A percentile compares a stretch with the other conserved stretches of the same genome.
These are phyloP conservation scores for Trebouxia gelatinosa DNA, from an alignment of 163 green algal species.

Conservation along the genomic window DNA sequence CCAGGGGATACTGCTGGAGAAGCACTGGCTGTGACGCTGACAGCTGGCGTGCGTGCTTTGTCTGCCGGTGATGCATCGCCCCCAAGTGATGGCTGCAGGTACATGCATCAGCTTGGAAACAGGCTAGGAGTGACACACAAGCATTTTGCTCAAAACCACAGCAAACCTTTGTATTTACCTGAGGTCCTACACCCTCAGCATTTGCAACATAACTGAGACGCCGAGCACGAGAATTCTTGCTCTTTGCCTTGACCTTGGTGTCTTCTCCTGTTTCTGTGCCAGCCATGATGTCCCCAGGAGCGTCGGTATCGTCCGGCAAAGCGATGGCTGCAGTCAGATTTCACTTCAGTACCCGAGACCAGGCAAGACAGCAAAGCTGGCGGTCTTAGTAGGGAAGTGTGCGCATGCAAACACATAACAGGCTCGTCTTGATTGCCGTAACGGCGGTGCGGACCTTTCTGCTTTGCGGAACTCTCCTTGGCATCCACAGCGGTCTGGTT, in stretches of 20 bases:
- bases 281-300: constrained; percentile 15
- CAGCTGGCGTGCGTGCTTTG: constrained; percentile 3
- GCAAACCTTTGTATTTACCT: no score
- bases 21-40: neutral
- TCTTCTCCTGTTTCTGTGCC: constrained; percentile 11
- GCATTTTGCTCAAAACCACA: no score
- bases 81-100: no score
- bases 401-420: no score
- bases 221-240: constrained; percentile 31
- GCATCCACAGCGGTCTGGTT: constrained; percentile 10
- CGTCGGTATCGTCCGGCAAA: constrained; percentile 7
- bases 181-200: constrained; percentile 17
- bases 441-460: constrained; percentile 14
- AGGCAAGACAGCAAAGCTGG: no score
- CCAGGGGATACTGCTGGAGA: neutral
- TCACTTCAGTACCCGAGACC: no score
- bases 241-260: constrained; percentile 28
- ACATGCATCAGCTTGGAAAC: no score
- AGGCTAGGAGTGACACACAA: no score
- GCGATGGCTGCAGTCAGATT: constrained; percentile 7
- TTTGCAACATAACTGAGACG: constrained; percentile 32
- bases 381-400: no score
- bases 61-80: constrained; percentile 17
- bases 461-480: constrained; percentile 13
- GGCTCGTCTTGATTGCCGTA: no score